Base-by-base conservation (phyloP, 2,329 filamentous ascomycete species). In the Botryosphaeria agaves region DNA sequence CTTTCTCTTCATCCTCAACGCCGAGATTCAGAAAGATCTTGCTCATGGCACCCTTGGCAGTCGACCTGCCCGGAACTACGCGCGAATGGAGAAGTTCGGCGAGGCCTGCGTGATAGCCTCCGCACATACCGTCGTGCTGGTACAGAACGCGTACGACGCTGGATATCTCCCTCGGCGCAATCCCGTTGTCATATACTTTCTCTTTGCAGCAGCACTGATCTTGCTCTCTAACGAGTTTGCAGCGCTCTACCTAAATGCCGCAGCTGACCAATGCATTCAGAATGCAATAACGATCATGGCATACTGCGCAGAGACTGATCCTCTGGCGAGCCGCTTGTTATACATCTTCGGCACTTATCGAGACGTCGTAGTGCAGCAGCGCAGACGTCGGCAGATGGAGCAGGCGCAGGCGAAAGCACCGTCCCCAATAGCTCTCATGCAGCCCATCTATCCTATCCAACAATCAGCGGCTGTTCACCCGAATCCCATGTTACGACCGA, bases 1-100 rank as follows among this genome's bases (percentile, higher is more conserved):
- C 44, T 72, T 76, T 34, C 50, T 76, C 9, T 67, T 64, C 34
- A 56, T 72, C 8, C 55, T 73, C 24, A 68, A 58, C 31, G 46
- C 49, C 9, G 49, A 56, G 29, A 49, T 52, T 3, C 55, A 57
- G 36, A 45, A 48, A 9, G 45, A 49, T 21, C 38, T 42, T 19
- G 46, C 40, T 18, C 45, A 50, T 32, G 12, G 41, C 42, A 6
- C 41, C 43, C 12, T 30, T 32, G 14, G 21, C n/a, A 26, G 8
- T 20, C n/a, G 26, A 16, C 24, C 14, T 19, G 15, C n/a, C 14
- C 28, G 29, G 7, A 32, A 32, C 16, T 35, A 38, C 19, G 23
- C 35, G 5, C 45, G 51, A 6, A 55, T 72, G 64, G 63, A 64
- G 47, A 60, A 50, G 35, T 52, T 57, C 33, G 54, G 51, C 33